Evolutionary conservation across 116 monocot genomes (phyloP).

Genomic region (Iris pallida): DNA sequence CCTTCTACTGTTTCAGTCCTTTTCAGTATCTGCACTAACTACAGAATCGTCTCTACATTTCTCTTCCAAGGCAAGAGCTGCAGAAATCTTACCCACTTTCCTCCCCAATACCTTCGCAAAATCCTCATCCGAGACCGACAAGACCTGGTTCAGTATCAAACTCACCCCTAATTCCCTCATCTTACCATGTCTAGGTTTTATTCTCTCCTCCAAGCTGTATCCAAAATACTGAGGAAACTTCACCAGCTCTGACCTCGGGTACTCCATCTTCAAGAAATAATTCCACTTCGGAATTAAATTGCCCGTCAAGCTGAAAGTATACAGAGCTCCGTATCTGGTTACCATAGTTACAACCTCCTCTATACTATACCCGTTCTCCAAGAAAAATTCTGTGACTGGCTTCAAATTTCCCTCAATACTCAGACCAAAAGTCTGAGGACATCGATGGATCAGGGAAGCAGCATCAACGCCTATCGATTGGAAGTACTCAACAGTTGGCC

Average conservation of each 20-base stretch:
- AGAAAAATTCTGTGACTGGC: constrained; percentile 84
- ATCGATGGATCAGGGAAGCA: constrained; percentile 51
- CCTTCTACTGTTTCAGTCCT: too few species aligned
- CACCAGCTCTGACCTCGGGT: constrained; percentile 69
- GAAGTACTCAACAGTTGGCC: constrained; percentile 74
- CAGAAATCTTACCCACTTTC: constrained; percentile 20
- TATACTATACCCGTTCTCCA: constrained; percentile 56
- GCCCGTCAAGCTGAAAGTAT: constrained; percentile 75
- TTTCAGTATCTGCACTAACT: too few species aligned
- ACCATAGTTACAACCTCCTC: constrained; percentile 75
- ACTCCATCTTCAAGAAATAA: constrained; percentile 72
- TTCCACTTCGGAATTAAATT: constrained; percentile 88
- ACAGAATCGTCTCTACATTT: too few species aligned
- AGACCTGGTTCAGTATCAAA: constrained; percentile 69
- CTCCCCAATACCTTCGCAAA: constrained; percentile 64
- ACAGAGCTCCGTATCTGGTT: constrained; percentile 66
- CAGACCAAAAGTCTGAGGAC: constrained; percentile 89
- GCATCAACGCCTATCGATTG: constrained; percentile 56
- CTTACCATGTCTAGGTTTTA: constrained; percentile 61
- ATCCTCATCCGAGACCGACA: constrained; percentile 46
- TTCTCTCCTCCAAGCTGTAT: constrained; percentile 69
- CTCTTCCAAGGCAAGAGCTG: too few species aligned
- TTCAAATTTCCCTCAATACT: constrained; percentile 77
- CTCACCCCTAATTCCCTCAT: constrained; percentile 48
- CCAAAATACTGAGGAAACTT: constrained; percentile 97